Percentiles rank a stretch among this genome's conserved stretches.
Conservation (phyloP, 31 red algal genomes). For the Asparagopsis taxiformis region DNA sequence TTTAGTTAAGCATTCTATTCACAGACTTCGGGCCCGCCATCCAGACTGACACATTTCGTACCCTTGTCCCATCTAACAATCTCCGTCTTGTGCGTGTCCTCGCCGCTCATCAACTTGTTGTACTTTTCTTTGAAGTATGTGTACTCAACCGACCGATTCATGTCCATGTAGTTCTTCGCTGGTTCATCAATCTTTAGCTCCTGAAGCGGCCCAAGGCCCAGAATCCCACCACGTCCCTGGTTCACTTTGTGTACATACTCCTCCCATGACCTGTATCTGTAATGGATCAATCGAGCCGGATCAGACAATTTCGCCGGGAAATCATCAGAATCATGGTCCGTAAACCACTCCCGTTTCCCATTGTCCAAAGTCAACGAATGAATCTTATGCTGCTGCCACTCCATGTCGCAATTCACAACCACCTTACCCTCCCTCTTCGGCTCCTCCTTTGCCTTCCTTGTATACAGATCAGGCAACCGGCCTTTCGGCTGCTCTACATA, state of each 20-base stretch:
- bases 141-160: neutral
- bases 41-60: neutral
- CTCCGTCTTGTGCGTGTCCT: neutral
- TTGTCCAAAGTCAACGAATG: neutral
- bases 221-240: neutral
- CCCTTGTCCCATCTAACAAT: neutral
- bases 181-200: neutral
- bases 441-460: neutral
- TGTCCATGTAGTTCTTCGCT: neutral
- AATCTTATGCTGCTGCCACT: neutral
- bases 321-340: neutral
- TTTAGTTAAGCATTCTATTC: neutral
- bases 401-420: neutral
- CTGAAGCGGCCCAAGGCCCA: neutral
- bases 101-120: neutral
- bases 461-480: neutral
- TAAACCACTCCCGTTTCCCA: neutral
- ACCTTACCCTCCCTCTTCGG: neutral
- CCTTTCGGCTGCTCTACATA: neutral
- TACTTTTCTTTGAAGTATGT: neutral
- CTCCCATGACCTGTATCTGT: neutral
- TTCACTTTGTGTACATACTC: neutral
- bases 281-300: neutral
- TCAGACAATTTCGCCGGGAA: neutral
- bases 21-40: neutral